Conservation (phyloP, 108 stramenopile genomes). For the Skeletonema potamos region DNA sequence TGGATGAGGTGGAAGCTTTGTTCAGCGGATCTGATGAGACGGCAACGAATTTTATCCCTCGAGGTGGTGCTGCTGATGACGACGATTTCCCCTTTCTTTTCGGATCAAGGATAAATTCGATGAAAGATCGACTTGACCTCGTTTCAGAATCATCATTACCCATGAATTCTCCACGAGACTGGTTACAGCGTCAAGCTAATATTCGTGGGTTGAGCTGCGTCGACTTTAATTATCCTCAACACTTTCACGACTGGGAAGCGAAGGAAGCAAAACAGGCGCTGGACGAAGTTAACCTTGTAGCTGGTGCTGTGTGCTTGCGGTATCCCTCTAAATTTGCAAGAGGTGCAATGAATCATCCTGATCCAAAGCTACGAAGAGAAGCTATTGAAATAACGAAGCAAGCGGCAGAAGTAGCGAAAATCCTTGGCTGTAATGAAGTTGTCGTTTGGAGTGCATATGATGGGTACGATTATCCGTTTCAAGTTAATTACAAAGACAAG, state of each 20-base stretch:
- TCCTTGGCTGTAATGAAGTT: conserved; percentile 73
- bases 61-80: conserved; percentile 30
- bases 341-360: conserved; percentile 85
- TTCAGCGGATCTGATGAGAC: neutral
- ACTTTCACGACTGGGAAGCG: conserved; percentile 52
- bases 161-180: conserved; percentile 51
- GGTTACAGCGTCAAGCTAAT: conserved; percentile 63
- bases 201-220: conserved; percentile 76
- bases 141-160: conserved; percentile 12
- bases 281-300: conserved; percentile 60
- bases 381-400: conserved; percentile 78
- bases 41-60: conserved; percentile 17
- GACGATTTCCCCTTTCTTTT: conserved; percentile 70
- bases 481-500: conserved; percentile 73
- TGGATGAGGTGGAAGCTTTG: conserved; percentile 46
- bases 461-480: conserved; percentile 89
- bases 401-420: conserved; percentile 60
- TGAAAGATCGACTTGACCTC: conserved; percentile 83
- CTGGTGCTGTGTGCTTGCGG: conserved; percentile 84
- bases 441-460: conserved; percentile 88
- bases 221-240: conserved; percentile 91
- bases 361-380: conserved; percentile 53
- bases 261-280: conserved; percentile 59
- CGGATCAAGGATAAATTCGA: conserved; percentile 82
- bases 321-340: conserved; percentile 79